These are phyloP conservation scores for Marchantia paleacea DNA, from an alignment of 225 moss, liverwort and hornwort genomes.

Conservation along the genomic window DNA sequence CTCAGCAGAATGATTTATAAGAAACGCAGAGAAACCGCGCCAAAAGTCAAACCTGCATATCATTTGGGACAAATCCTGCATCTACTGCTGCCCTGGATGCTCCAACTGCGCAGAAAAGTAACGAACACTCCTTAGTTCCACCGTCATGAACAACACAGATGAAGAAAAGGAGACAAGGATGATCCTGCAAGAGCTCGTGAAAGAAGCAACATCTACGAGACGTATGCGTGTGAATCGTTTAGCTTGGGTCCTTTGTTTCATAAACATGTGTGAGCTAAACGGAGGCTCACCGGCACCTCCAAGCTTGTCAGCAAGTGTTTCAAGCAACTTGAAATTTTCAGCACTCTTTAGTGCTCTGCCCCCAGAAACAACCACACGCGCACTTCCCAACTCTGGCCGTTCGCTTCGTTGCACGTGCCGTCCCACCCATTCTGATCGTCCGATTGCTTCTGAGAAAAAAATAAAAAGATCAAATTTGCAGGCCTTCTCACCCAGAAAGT, in stretches of 20 bases:
- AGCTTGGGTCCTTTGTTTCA: not conserved
- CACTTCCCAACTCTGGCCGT: slow-evolving; percentile 85
- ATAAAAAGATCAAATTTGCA: not conserved
- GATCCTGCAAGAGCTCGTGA: not conserved
- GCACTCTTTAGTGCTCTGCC: slow-evolving; percentile 80
- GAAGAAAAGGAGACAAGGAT: not conserved
- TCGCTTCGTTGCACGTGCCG: slow-evolving; percentile 73
- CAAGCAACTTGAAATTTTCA: slow-evolving; percentile 88
- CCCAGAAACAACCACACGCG: slow-evolving; percentile 83
- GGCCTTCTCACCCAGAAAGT: too few species aligned
- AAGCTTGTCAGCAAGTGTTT: slow-evolving; percentile 85
- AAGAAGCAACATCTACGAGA: not conserved
- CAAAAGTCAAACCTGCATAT: slow-evolving; percentile 65
- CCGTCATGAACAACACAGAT: not conserved
- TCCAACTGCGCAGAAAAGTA: slow-evolving; percentile 39
- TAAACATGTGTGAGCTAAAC: not conserved
- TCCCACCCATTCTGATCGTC: slow-evolving; percentile 81
- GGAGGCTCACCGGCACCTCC: slow-evolving; percentile 68
- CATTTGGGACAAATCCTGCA: slow-evolving; percentile 87
- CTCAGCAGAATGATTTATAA: too few species aligned
- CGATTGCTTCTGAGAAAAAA: slow-evolving; percentile 46
- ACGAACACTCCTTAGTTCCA: not conserved
- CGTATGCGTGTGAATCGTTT: not conserved
- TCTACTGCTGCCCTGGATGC: slow-evolving; percentile 99
- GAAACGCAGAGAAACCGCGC: too few species aligned